Evolutionary conservation across 2,329 filamentous ascomycete genomes (phyloP).

Genomic region (Trichoderma koningii): DNA sequence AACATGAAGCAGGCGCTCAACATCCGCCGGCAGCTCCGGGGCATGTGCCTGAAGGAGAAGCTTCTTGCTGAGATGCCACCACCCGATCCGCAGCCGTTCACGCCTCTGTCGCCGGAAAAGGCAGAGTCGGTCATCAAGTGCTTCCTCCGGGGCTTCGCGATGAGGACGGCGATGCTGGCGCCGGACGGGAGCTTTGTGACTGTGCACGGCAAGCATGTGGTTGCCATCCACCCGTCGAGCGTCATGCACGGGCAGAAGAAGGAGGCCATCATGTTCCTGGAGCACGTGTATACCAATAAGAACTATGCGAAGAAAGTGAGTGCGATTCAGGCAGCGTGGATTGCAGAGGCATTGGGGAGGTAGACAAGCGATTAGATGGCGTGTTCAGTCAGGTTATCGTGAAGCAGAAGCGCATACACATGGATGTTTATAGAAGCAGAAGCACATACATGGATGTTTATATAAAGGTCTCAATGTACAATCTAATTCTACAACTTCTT

Average conservation of each 20-base stretch:
- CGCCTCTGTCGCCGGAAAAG: conserved; percentile 55
- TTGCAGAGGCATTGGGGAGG: conserved; percentile 51
- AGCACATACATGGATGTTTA: background rate
- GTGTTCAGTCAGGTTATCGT: background rate
- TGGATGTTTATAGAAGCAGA: background rate
- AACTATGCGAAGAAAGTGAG: conserved; percentile 69
- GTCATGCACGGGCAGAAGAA: conserved; percentile 63
- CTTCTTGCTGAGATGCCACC: conserved; percentile 50
- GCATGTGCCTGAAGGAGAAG: conserved; percentile 55
- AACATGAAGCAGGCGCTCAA: conserved; percentile 65
- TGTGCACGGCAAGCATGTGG: conserved; percentile 59
- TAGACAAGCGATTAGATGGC: conserved; percentile 27
- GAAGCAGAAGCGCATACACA: too few relatives aligned
- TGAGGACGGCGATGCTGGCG: conserved; percentile 61
- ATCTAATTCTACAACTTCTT: background rate
- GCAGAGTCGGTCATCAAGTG: conserved; percentile 59
- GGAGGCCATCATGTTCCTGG: conserved; percentile 69
- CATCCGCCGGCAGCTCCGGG: conserved; percentile 62
- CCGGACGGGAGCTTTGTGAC: conserved; percentile 65
- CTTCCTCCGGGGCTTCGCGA: conserved; percentile 63
- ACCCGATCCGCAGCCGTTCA: conserved; percentile 58
- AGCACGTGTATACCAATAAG: conserved; percentile 67
- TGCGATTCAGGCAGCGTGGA: conserved; percentile 61
- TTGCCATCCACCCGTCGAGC: conserved; percentile 65
- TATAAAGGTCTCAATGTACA: conserved; percentile 4